Conservation (phyloP, 495 filamentous ascomycete genomes). For the Penicillium herquei region DNA sequence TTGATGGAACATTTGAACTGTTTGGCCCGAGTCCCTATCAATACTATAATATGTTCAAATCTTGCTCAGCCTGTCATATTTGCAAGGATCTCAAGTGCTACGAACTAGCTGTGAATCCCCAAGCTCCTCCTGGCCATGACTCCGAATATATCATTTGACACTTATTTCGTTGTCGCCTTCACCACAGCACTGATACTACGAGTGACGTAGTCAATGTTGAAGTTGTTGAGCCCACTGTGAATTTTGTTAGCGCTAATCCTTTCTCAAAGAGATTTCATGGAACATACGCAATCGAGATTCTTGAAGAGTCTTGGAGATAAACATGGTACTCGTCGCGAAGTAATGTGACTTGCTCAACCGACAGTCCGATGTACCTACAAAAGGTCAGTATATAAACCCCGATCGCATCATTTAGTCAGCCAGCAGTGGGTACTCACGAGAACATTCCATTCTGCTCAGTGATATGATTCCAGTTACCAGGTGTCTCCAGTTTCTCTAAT, state of each 20-base stretch:
- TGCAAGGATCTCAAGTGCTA: too few species aligned
- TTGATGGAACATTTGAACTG: too few species aligned
- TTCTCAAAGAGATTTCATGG: too few species aligned
- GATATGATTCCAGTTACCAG: constrained; percentile 14
- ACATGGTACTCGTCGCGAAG: constrained; percentile 12
- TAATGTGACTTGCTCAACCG: constrained; percentile 12
- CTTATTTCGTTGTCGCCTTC: constrained; percentile 3
- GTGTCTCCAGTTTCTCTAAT: constrained; percentile 14
- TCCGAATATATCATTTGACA: too few species aligned
- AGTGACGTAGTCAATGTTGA: constrained; percentile 14
- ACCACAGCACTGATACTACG: constrained; percentile 15
- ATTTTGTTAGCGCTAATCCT: too few species aligned
- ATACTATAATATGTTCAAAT: too few species aligned
- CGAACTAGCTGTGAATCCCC: too few species aligned
- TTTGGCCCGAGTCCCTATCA: too few species aligned
- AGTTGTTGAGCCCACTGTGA: constrained; percentile 13
- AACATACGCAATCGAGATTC: constrained; percentile 20
- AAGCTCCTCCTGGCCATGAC: too few species aligned
- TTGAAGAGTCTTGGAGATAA: constrained; percentile 16
- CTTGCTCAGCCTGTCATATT: too few species aligned
- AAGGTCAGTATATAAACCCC: not conserved
- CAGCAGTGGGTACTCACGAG: constrained; percentile 9
- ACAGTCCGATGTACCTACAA: constrained; percentile 15
- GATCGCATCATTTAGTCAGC: not conserved
- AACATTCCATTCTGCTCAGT: constrained; percentile 22